Evolutionary conservation across 1,284 basidiomycete species (phyloP).

Genomic region (Agaricales sp.): DNA sequence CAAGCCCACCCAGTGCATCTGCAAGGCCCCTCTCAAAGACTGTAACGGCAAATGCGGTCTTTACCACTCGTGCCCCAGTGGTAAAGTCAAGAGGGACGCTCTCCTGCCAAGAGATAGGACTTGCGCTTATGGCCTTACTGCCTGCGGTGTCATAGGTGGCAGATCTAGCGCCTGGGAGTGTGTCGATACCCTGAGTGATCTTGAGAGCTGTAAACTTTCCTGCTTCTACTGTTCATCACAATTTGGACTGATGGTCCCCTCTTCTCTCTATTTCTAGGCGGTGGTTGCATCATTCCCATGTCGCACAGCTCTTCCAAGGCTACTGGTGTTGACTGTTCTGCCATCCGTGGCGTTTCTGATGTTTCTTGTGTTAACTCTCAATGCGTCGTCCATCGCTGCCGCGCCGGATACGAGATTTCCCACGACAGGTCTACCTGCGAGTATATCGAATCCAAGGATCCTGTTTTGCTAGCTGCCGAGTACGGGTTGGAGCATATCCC

Average conservation of each 20-base stretch:
- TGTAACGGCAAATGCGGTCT: slow-evolving; percentile 38
- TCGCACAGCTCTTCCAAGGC: slow-evolving; percentile 13
- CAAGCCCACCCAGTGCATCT: slow-evolving; percentile 27
- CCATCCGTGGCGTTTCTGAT: slow-evolving; percentile 34
- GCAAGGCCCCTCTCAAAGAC: slow-evolving; percentile 26
- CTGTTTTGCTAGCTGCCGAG: background rate
- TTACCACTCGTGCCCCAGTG: slow-evolving; percentile 27
- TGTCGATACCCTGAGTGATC: slow-evolving; percentile 31
- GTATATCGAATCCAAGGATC: slow-evolving; percentile 12
- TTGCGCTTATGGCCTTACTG: slow-evolving; percentile 23
- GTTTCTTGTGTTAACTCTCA: slow-evolving; percentile 34
- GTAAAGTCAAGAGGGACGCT: slow-evolving; percentile 20
- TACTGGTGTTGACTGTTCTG: slow-evolving; percentile 36
- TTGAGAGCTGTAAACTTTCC: slow-evolving; percentile 39
- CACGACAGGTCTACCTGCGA: slow-evolving; percentile 18
- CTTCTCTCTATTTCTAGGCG: slow-evolving; percentile 22
- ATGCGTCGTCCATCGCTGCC: slow-evolving; percentile 37
- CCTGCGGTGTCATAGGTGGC: slow-evolving; percentile 31
- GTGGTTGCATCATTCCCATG: slow-evolving; percentile 35
- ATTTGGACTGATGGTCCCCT: background rate
- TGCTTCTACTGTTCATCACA: background rate
- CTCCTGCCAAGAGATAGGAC: slow-evolving; percentile 12
- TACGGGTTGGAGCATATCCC: background rate
- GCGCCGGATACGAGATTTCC: slow-evolving; percentile 27
- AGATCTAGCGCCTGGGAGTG: slow-evolving; percentile 34